Evolutionary conservation across 208 protist genomes (phyloP), one percentile per base, ranked within the genome.

Genomic region (Trypanosoma lewisi): DNA sequence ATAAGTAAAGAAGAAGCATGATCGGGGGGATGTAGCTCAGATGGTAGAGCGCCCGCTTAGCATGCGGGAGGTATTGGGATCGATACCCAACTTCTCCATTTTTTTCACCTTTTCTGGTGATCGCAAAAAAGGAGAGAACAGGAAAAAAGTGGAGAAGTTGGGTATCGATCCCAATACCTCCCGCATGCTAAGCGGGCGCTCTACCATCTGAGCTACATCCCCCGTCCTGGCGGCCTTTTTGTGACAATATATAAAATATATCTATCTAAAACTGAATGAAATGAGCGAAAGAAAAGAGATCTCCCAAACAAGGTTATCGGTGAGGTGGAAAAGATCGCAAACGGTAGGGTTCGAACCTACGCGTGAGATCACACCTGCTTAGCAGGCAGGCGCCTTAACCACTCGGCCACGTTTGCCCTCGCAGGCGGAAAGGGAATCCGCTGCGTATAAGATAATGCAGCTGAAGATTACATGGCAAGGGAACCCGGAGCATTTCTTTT

Each of bases 11-110:
- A n/a, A n/a, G n/a, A n/a, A n/a, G n/a, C n/a, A n/a, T n/a, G n/a
- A n/a, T n/a, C n/a, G n/a, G n/a, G 87, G 87, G 87, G 81, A 87
- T 94, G 87, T 94, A 94, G 87, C 61, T 67, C 61, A 67, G 82
- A 94, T 94, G 87, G 87, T 94, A 94, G 87, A 94, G 87, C 87
- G 84, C 83, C 77, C 87, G 87, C 87, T 94, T 94, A 94, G 87
- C 87, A 94, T 94, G 88, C 85, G 88, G 77, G 84, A 92, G 85
- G 84, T 94, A 91, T 91, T 91, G 88, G 85, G 85, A 94, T 91
- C 88, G 84, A 92, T 94, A 91, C 88, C 88, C 88, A 90, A 91
- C 88, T 94, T 85, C 82, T 94, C 85, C 88, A 92, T 31, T 23
- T 47, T 70, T 63, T 39, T 4, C 34, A 11, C 34, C 34, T 39